Evolutionary conservation across 495 filamentous ascomycete genomes (phyloP).

Genomic region (Xanthoparmelia taractica): DNA sequence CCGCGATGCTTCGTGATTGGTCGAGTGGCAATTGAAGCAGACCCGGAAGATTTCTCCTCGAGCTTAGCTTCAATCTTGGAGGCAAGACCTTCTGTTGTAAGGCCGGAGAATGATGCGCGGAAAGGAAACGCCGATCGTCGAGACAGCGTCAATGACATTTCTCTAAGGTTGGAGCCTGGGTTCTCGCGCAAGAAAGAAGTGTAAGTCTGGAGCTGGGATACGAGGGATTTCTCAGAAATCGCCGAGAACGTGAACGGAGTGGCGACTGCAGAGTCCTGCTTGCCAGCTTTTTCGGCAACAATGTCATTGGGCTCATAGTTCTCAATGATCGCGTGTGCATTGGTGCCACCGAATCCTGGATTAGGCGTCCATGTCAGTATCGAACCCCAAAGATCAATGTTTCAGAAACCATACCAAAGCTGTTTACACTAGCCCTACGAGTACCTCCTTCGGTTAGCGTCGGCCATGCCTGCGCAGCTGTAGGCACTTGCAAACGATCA

Average conservation of each 20-base stretch:
- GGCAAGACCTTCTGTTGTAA: conserved; percentile 12
- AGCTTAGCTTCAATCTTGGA: conserved; percentile 16
- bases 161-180: background rate
- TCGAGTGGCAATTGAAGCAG: background rate
- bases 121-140: conserved; percentile 9
- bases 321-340: conserved; percentile 30
- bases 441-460: conserved; percentile 17
- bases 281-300: background rate
- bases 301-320: conserved; percentile 8
- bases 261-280: background rate
- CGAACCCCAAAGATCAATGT: background rate
- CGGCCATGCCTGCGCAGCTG: conserved; percentile 23
- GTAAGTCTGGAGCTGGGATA: background rate
- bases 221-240: background rate
- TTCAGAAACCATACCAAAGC: conserved; percentile 12
- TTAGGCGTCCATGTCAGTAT: background rate
- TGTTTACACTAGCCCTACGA: conserved; percentile 29
- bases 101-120: conserved; percentile 15
- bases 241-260: conserved; percentile 7
- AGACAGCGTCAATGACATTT: conserved; percentile 26
- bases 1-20: background rate
- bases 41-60: conserved; percentile 8
- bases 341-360: conserved; percentile 29
- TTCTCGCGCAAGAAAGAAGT: conserved; percentile 23
- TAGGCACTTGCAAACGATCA: conserved; percentile 14